Evolutionary conservation across 768 basidiomycete genomes (phyloP), one percentile per base, ranked within the genome.

Genomic region (Exsudoporus frostii): DNA sequence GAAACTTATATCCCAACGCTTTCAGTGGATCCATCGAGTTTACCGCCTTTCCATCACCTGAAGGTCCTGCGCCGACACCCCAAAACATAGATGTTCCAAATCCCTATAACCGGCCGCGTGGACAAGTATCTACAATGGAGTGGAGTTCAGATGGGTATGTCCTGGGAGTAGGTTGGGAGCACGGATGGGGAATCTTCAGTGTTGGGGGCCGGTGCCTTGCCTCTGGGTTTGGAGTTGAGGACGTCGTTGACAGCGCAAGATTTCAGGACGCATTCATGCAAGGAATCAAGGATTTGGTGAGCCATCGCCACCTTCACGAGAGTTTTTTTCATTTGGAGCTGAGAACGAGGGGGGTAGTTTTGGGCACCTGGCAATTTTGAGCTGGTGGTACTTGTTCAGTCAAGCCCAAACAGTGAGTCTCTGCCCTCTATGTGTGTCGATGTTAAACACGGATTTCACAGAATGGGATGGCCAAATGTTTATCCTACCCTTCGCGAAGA

Each of bases 81-180:
- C 82, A 89, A 63, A 72, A 70, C 19, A 71, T 92, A 44, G 71
- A 82, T 22, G 69, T 88, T n/a, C 84, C 86, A 5, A 82, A 83
- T 55, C 76, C 81, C 34, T 81, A 82, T 56, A 79, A 76, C 56
- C 75, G 74, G 41, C 75, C 78, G 8, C 80, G 76, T 5, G 91
- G 90, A 1, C 71, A 79, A 37, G 83, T 92, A 5, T 80, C 70
- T 53, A 68, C 81, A 11, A 76, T 96, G 68, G 84, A 92, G 60
- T 98, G 95, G 96, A 95, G 90, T 46, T 90, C 90, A 1, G 97
- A 99, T 70, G 96, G 96, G 3, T 94, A 94, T 71, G 92, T 91
- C 7, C 75, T 99, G 11, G 95, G 94, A 32, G 92, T 93, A 2
- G 96, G 92, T 0, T 97, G 92, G 89, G 79, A 84, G 56, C 71